Conservation (phyloP, 2,329 filamentous ascomycete genomes). For the Sordariomycetes sp. region DNA sequence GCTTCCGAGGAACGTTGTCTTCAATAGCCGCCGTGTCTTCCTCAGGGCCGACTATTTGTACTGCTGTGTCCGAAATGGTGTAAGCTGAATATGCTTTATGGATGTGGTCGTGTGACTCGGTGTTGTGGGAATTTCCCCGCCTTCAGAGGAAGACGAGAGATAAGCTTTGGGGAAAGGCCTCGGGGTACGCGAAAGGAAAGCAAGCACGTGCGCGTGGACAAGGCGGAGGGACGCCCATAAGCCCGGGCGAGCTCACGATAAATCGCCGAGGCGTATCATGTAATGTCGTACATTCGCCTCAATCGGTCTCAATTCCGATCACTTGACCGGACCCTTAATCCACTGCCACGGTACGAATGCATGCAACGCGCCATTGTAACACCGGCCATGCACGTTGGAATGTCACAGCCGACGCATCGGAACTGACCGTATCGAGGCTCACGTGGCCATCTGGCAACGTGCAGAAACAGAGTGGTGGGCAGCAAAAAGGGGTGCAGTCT, state of each 20-base stretch:
- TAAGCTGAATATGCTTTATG: not conserved
- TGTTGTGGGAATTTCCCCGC: not conserved
- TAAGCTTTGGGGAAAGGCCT: not conserved
- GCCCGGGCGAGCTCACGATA: not conserved
- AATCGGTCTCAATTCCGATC: not conserved
- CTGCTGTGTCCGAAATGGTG: conserved; percentile 11
- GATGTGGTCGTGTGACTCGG: not conserved
- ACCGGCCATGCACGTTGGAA: not conserved
- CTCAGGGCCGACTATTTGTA: conserved; percentile 44
- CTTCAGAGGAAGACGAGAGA: not conserved
- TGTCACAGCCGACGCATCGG: not conserved
- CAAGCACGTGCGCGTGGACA: not conserved
- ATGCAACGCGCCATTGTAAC: not conserved
- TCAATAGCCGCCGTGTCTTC: conserved; percentile 7
- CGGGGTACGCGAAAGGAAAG: not conserved
- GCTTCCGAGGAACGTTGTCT: conserved; percentile 17
- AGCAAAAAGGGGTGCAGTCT: not conserved
- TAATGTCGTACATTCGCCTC: not conserved
- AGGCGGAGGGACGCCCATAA: not conserved
- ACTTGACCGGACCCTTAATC: not conserved
- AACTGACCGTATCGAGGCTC: not conserved
- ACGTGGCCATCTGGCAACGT: not conserved
- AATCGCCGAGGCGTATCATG: not conserved
- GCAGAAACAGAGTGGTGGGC: not conserved
- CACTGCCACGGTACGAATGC: not conserved